Evolutionary conservation across 495 filamentous ascomycete genomes (phyloP), one percentile per base, ranked within the genome.

Genomic region (Daldinia caldariorum): DNA sequence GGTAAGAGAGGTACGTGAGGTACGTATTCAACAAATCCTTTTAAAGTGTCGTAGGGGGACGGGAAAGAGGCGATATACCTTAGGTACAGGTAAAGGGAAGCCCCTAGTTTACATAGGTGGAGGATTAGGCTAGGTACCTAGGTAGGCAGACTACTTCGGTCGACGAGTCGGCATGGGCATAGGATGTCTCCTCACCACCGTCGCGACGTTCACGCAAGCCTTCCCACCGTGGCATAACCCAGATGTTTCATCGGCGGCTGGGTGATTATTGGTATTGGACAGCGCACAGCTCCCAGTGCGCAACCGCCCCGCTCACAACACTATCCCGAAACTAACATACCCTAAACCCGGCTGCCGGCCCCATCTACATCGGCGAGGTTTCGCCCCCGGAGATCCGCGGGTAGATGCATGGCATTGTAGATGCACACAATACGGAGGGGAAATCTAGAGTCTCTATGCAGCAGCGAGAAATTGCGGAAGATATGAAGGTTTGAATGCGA

Each of bases 341-440:
- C 50, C n/a, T n/a, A n/a, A n/a, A 31, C 57, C 32, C 18, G 70
- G 69, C 76, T 9, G 67, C 86, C 43, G 87, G 87, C 10, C 86
- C 87, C 0, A 87, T 88, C 61, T 89, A 89, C 69, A 89, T 89
- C 55, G 87, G 86, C 54, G 87, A 89, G 61, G 74, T 89, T 18
- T 83, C 87, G 6, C 85, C 86, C 6, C 73, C 83, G 8, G 82
- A 88, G 56, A 88, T 88, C 64, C 84, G 87, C 51, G 87, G 87
- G 61, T 83, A 83, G 67, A 87, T 89, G n/a, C 70, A 88, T 89
- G 87, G 84, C 85, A n/a, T 87, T 89, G 68, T 89, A 86, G 87
- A n/a, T n/a, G n/a, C n/a, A n/a, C n/a, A n/a, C n/a, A n/a, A n/a
- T n/a, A n/a, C n/a, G n/a, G n/a, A n/a, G n/a, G n/a, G n/a, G n/a